A percentile compares a stretch with the other conserved stretches of the same genome.
phyloP scores from a whole-genome alignment of 2,329 filamentous ascomycete species.

The Colletotrichum sp. region DNA sequence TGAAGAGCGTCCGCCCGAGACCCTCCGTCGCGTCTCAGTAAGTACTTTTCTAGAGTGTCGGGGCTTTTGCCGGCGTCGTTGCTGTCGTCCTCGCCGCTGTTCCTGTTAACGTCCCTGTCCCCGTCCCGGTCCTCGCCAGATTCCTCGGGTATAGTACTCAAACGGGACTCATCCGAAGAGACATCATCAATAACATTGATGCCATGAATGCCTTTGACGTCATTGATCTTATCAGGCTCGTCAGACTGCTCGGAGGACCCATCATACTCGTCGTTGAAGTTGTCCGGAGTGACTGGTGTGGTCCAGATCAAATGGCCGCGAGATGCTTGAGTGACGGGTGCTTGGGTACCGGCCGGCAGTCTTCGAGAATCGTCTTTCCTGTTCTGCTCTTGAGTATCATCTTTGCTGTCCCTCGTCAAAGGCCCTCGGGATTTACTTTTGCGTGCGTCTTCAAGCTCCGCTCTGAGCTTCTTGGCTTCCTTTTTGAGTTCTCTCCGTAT shows the following conservation, averaged over 20 bases:
- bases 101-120: neutral
- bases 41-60: neutral
- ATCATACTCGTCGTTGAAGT: neutral
- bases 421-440: fast-evolving
- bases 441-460: neutral
- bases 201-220: neutral
- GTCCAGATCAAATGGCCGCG: neutral
- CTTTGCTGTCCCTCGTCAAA: neutral
- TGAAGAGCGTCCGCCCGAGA: too few relatives aligned
- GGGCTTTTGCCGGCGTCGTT: neutral
- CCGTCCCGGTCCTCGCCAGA: neutral
- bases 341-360: neutral
- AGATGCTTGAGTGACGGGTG: neutral
- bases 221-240: neutral
- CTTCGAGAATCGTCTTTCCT: neutral
- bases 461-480: neutral
- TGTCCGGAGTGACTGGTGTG: neutral
- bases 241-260: neutral
- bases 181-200: neutral
- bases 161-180: neutral
- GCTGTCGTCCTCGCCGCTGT: neutral
- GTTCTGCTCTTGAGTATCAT: too few relatives aligned
- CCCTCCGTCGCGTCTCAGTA: too few relatives aligned
- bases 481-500: neutral
- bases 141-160: neutral